These are phyloP conservation scores for Lizonia empirigonia DNA, from an alignment of 2,329 filamentous ascomycete genomes.

Conservation along the genomic window DNA sequence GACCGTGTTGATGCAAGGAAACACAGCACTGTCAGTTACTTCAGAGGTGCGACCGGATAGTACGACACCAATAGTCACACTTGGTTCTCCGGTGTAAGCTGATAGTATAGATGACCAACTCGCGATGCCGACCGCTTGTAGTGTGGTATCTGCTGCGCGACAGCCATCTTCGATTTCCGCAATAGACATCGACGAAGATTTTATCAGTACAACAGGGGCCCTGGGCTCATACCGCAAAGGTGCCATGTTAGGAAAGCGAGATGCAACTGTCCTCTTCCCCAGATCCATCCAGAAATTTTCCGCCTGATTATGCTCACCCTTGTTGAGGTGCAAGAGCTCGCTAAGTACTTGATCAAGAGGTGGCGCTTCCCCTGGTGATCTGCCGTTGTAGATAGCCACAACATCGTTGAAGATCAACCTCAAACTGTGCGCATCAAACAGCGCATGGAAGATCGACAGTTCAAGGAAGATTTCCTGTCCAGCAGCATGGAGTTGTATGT, in stretches of 20 bases:
- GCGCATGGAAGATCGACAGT: slow-evolving; percentile 73
- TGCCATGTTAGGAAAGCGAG: slow-evolving; percentile 77
- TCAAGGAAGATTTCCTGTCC: slow-evolving; percentile 43
- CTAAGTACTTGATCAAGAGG: slow-evolving; percentile 53
- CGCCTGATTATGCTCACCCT: slow-evolving; percentile 34
- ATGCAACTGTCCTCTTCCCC: slow-evolving; percentile 61
- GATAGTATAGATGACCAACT: slow-evolving; percentile 78
- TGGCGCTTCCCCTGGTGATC: slow-evolving; percentile 26
- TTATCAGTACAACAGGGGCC: slow-evolving; percentile 46
- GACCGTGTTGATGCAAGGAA: slow-evolving; percentile 83
- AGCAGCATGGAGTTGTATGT: slow-evolving; percentile 56
- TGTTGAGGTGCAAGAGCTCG: slow-evolving; percentile 51
- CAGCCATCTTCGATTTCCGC: slow-evolving; percentile 62
- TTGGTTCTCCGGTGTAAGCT: slow-evolving; percentile 75
- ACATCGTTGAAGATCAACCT: slow-evolving; percentile 68
- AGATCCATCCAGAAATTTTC: slow-evolving; percentile 68
- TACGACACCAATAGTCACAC: slow-evolving; percentile 79
- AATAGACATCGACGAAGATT: slow-evolving; percentile 50
- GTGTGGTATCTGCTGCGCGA: slow-evolving; percentile 64
- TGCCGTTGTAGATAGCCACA: slow-evolving; percentile 45
- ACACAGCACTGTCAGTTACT: slow-evolving; percentile 63
- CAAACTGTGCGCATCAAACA: slow-evolving; percentile 84
- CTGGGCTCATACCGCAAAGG: slow-evolving; percentile 57
- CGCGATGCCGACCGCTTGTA: slow-evolving; percentile 77
- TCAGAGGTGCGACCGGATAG: slow-evolving; percentile 74